Evolutionary conservation across 1,284 basidiomycete genomes (phyloP).

Genomic region (Marasmius oreades): DNA sequence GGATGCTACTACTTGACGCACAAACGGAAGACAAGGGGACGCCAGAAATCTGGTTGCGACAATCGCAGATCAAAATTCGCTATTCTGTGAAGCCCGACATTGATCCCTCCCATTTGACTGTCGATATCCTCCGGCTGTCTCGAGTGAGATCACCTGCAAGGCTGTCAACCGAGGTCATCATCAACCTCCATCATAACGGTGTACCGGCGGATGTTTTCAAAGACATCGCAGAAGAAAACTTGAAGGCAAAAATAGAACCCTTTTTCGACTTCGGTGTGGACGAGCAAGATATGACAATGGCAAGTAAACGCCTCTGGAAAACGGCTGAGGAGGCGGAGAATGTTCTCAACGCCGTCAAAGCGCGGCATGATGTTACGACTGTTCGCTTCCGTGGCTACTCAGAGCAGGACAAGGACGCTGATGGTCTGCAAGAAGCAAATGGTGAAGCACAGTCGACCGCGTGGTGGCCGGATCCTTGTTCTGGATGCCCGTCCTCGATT

Average conservation of each 20-base stretch:
- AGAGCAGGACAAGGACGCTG: constrained; percentile 20
- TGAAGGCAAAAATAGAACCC: constrained; percentile 22
- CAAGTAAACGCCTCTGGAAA: constrained; percentile 27
- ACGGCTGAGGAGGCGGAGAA: constrained; percentile 29
- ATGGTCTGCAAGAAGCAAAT: constrained; percentile 13
- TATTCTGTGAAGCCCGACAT: constrained; percentile 16
- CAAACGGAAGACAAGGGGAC: constrained; percentile 11
- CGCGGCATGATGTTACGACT: constrained; percentile 26
- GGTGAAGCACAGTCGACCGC: constrained; percentile 21
- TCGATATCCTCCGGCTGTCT: constrained; percentile 38
- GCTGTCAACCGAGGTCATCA: constrained; percentile 39
- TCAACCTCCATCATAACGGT: constrained; percentile 44
- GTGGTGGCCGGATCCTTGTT: constrained; percentile 37
- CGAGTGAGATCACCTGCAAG: constrained; percentile 30
- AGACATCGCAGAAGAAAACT: constrained; percentile 22
- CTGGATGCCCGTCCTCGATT: constrained; percentile 37
- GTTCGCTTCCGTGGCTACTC: constrained; percentile 26
- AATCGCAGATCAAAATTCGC: constrained; percentile 42
- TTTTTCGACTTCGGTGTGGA: constrained; percentile 29
- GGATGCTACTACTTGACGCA: constrained; percentile 25
- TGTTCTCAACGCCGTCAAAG: constrained; percentile 27
- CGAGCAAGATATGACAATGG: constrained; percentile 29
- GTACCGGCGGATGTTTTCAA: constrained; percentile 29
- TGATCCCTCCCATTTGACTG: constrained; percentile 28
- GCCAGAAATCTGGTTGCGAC: constrained; percentile 32